Conservation (phyloP, 768 basidiomycete genomes). For the Termitomyces sp. region DNA sequence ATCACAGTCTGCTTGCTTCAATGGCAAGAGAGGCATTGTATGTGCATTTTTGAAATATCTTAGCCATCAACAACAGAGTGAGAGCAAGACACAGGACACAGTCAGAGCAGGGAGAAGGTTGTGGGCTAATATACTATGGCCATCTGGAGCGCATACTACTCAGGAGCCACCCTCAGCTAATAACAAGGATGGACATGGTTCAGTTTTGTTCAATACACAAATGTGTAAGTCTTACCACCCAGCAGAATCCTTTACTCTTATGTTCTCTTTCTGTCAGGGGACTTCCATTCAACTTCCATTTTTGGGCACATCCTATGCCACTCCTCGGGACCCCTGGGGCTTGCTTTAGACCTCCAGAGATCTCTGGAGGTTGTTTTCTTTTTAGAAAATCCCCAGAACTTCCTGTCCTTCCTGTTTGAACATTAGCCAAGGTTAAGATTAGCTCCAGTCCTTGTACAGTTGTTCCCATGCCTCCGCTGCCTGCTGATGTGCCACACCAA, state of each 20-base stretch:
- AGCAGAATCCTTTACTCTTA: neutral
- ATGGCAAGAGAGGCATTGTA: conserved; percentile 60
- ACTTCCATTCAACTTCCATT: too few species aligned
- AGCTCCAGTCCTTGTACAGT: too few species aligned
- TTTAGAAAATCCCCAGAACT: too few species aligned
- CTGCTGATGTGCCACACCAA: too few species aligned
- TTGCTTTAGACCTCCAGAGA: too few species aligned
- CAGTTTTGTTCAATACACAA: conserved; percentile 60
- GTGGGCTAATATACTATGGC: conserved; percentile 68
- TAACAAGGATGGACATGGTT: conserved; percentile 28
- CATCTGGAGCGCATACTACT: conserved; percentile 23
- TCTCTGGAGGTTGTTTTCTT: too few species aligned
- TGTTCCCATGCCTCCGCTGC: too few species aligned
- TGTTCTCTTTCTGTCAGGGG: conserved; percentile 34
- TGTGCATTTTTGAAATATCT: conserved; percentile 77
- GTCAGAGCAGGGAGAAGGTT: conserved; percentile 36
- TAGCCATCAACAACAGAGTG: conserved; percentile 38
- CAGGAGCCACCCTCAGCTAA: conserved; percentile 15
- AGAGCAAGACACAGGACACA: conserved; percentile 38
- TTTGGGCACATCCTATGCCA: too few species aligned
- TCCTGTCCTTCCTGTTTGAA: too few species aligned
- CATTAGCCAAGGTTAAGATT: too few species aligned
- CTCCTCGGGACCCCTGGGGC: too few species aligned
- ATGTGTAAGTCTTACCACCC: conserved; percentile 44
- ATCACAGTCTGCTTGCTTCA: conserved; percentile 64